phyloP scores from a whole-genome alignment of 176 grass and related monocot genomes.

The Melocanna baccifera region DNA sequence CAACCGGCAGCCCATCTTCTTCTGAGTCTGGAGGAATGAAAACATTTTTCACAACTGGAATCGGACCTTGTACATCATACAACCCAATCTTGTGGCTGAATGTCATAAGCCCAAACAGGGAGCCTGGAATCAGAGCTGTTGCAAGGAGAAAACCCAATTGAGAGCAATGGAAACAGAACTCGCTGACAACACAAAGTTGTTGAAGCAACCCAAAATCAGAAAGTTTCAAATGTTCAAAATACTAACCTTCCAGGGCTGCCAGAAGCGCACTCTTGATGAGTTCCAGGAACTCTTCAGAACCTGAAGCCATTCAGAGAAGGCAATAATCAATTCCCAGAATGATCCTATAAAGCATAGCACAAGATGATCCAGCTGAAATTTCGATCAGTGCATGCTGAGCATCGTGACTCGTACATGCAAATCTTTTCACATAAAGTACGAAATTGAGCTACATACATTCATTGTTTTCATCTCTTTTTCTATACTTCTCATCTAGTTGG shows the following conservation, averaged over 20 bases:
- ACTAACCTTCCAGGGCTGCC: slow-evolving; percentile 83
- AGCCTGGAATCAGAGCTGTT: slow-evolving; percentile 84
- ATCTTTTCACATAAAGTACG: background rate
- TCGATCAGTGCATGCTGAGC: background rate
- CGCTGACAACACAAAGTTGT: background rate
- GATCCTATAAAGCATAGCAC: background rate
- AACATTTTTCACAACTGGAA: slow-evolving; percentile 88
- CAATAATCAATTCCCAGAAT: background rate
- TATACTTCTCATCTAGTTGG: background rate
- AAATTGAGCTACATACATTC: background rate
- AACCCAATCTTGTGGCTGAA: slow-evolving; percentile 97
- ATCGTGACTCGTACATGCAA: background rate
- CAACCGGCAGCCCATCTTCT: slow-evolving; percentile 45
- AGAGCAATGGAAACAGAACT: background rate
- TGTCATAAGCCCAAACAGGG: slow-evolving; percentile 84
- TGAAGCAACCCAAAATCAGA: background rate
- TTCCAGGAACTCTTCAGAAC: slow-evolving; percentile 96
- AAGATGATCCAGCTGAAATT: background rate
- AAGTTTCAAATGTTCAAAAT: slow-evolving; percentile 1
- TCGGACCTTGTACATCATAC: slow-evolving; percentile 91
- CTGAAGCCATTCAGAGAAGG: slow-evolving; percentile 37
- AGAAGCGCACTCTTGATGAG: slow-evolving; percentile 85
- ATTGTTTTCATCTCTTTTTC: background rate
- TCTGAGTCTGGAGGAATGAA: slow-evolving; percentile 73
- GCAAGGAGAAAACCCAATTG: slow-evolving; percentile 38